These are phyloP conservation scores for Eucalyptus pauciflora DNA, from an alignment of 345 rosid species.

Conservation along the genomic window DNA sequence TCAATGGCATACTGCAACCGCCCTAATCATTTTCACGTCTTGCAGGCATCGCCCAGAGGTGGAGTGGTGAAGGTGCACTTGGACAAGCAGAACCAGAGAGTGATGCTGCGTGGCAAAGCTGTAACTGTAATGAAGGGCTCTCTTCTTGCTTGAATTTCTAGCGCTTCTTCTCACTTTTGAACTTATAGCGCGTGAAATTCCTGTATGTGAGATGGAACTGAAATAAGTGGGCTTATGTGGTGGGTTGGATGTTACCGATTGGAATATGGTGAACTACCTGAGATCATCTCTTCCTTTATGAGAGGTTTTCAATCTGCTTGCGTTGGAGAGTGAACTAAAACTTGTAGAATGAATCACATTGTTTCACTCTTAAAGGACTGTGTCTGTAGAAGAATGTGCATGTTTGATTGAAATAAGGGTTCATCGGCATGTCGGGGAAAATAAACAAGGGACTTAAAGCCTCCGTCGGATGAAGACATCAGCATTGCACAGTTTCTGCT, in stretches of 20 bases:
- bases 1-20: not conserved
- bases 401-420: not conserved
- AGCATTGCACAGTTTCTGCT: no score
- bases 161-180: not conserved
- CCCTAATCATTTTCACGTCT: not conserved
- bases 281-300: not conserved
- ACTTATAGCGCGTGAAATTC: not conserved
- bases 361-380: not conserved
- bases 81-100: slow-evolving; percentile 38
- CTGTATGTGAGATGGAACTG: not conserved
- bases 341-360: not conserved
- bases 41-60: slow-evolving; percentile 57
- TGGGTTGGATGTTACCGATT: not conserved
- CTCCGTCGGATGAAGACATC: no score
- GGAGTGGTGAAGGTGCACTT: slow-evolving; percentile 43
- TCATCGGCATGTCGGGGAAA: not conserved
- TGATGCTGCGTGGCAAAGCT: slow-evolving; percentile 57
- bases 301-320: not conserved
- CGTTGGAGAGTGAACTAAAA: not conserved
- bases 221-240: not conserved
- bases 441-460: not conserved
- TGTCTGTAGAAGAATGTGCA: not conserved
- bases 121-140: slow-evolving; percentile 58
- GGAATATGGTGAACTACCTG: not conserved
- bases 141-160: slow-evolving; percentile 26